Base-by-base conservation (phyloP, 2,329 filamentous ascomycete genomes). In the Fonsecaea monophora region DNA sequence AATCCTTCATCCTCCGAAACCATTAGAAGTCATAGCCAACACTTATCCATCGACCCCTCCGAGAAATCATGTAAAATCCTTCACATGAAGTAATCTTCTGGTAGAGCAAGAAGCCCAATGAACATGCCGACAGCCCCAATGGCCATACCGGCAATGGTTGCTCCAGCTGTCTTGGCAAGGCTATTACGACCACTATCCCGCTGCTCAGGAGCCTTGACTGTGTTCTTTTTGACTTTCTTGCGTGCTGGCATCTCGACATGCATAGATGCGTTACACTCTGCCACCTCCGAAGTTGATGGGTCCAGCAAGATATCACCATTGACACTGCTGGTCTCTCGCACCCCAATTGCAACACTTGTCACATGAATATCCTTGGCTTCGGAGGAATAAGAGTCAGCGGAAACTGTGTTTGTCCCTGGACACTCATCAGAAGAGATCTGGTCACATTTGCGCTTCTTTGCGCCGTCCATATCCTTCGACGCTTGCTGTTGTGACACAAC, bases 81-180 rank as follows among this genome's bases (percentile, higher is more conserved):
- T 69, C 62, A 80, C 45, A 74, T 70, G 70, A 82, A 82, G 70
- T 77, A 82, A 60, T 81, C 78, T 5, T 77, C 73, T 8, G 81
- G 81, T 13, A 82, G 74, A 30, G 79, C 75, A 12, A 79, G 79
- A 53, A 82, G 74, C 18, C 77, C 72, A 50, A 77, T 74, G 48
- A 82, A 75, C 15, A 79, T 79, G 25, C 79, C 77, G 38, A 82
- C 72, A 5, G 79, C 77, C 57, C 81, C 81, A 53, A 80, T 74
- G 15, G 81, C 65, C 40, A 78, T 79, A 30, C 80, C 79, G 4
- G 78, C 68, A 2, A 79, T 64, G 32, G 80, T 79, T 34, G 77
- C 78, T 21, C 77, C 75, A 35, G 78, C 78, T 71, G 82, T 78
- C 62, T 75, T 77, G 55, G 73, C 71, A 30, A 81, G 60, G 30